Evolutionary conservation across 1,139 yeast genomes (phyloP), one percentile per base, ranked within the genome.

Genomic region (Hyphopichia fennica): DNA sequence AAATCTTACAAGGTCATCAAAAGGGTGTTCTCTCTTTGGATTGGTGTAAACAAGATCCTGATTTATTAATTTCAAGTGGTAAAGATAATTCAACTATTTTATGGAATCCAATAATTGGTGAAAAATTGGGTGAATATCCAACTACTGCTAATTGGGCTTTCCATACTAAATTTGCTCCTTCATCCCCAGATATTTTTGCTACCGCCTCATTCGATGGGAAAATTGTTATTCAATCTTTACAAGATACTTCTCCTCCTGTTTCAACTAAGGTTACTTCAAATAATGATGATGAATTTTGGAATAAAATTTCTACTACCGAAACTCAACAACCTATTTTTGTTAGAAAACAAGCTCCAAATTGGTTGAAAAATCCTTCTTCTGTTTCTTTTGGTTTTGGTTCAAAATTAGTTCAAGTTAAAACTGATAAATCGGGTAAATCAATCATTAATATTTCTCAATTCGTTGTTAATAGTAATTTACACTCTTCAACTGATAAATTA

Each of bases 321-420:
- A 80, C 89, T 30, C 88, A 82, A 51, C 89, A 84, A 52, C 87
- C 88, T 2, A 79, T 79, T 13, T 84, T 86, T 52, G 72, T 75
- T 25, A 73, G 79, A 28, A 71, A 75, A 47, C 96, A 90, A 64
- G 95, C 98, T 18, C 99, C 99, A 35, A 62, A 69, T 44, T 95
- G 99, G 99, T 78, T 89, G 48, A 79, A 79, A 49, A 75, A 85
- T 49, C 90, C 90, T n/a, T 72, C 79, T 3, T 74, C 84, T 38
- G 96, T 85, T 9, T 72, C 82, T 4, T 95, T 95, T 71, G 99
- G 96, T 0, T 93, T 90, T 67, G 99, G 99, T 43, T 96, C 96
- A 35, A 89, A 87, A 65, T 64, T 93, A 38, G 95, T 87, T 7
- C 63, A 75, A 9, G 81, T 88, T 25, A 61, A 65, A 35, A 69